These are phyloP conservation scores for Cucurbita maxima DNA, from an alignment of 306 rosid genomes.

Conservation along the genomic window DNA sequence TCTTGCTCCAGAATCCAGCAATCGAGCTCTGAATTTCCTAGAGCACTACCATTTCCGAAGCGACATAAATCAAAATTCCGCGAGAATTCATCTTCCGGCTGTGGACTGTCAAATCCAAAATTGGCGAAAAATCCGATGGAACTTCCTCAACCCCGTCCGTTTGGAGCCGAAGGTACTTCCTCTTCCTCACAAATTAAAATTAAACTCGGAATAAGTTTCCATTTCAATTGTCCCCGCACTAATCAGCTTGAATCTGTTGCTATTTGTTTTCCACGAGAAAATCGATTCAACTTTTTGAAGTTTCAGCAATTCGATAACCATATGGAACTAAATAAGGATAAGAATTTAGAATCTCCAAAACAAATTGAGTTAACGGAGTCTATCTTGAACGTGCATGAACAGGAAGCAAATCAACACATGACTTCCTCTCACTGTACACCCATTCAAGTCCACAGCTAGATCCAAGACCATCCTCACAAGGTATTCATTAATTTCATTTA, in stretches of 20 bases:
- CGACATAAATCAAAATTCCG: neutral
- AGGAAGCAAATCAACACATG: conserved; percentile 82
- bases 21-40: neutral
- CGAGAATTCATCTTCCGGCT: conserved; percentile 9
- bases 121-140: conserved; percentile 41
- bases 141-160: conserved; percentile 72
- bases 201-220: neutral
- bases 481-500: conserved; percentile 19
- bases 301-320: neutral
- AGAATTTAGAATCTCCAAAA: neutral
- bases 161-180: conserved; percentile 52
- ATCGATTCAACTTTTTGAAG: neutral
- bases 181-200: neutral
- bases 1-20: neutral
- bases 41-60: neutral
- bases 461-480: conserved; percentile 81
- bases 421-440: conserved; percentile 76
- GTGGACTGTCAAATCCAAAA: conserved; percentile 14
- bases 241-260: neutral
- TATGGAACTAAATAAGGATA: neutral
- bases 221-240: neutral
- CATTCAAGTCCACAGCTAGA: conserved; percentile 69
- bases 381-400: conserved; percentile 21
- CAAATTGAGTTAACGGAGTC: neutral
- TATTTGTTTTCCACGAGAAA: neutral